These are phyloP conservation scores for Claviceps maximensis DNA, from an alignment of 2,329 filamentous ascomycete species.

Conservation along the genomic window DNA sequence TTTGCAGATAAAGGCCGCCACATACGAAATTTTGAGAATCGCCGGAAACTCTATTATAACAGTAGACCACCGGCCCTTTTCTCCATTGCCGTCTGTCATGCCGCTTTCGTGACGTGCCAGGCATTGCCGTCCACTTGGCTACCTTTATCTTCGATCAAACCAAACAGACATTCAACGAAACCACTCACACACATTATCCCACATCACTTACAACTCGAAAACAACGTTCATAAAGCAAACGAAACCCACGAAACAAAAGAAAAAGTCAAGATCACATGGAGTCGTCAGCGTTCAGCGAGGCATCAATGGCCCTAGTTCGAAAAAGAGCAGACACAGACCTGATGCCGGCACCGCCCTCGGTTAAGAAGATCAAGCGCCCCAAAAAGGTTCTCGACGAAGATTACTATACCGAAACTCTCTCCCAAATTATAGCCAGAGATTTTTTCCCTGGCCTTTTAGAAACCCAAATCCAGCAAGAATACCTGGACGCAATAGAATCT, in stretches of 20 bases:
- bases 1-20: neutral
- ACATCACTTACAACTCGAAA: neutral
- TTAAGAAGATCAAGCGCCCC: constrained; percentile 86
- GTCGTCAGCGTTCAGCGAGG: constrained; percentile 1
- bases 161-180: neutral
- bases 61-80: neutral
- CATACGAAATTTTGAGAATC: neutral
- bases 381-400: constrained; percentile 85
- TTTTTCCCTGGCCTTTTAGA: constrained; percentile 91
- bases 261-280: neutral
- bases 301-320: constrained; percentile 40
- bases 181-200: too few species aligned
- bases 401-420: constrained; percentile 77
- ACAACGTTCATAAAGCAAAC: neutral
- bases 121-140: neutral
- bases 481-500: constrained; percentile 80
- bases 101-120: neutral
- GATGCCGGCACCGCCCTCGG: constrained; percentile 76
- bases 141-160: neutral
- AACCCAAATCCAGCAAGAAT: constrained; percentile 78
- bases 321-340: constrained; percentile 56
- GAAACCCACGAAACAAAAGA: too few species aligned
- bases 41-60: neutral
- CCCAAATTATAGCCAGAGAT: constrained; percentile 88
- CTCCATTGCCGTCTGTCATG: neutral